Evolutionary conservation across 345 rosid species (phyloP).

Genomic region (Moricandia moricandioides): DNA sequence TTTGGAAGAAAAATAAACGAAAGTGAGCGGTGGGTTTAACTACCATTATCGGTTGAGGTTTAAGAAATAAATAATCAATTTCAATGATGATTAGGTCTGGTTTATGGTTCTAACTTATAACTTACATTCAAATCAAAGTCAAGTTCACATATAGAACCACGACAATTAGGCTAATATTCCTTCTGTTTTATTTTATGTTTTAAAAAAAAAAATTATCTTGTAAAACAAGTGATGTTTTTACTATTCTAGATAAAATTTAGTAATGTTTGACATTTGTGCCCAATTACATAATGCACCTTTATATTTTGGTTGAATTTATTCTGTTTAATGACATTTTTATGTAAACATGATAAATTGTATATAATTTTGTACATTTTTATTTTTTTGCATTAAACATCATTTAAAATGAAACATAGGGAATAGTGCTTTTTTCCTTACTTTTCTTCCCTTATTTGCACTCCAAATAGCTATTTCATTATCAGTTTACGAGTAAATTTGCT

Average conservation of each 20-base stretch:
- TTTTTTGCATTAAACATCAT: no score
- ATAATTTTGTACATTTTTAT: no score
- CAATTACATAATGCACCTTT: no score
- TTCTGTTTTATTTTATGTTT: no score
- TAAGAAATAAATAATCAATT: slow-evolving; percentile 20
- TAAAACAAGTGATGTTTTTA: no score
- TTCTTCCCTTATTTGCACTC: slow-evolving; percentile 30
- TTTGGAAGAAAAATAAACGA: slow-evolving; percentile 19
- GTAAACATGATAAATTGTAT: no score
- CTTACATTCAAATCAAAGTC: slow-evolving; percentile 34
- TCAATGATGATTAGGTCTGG: slow-evolving; percentile 35
- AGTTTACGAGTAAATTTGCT: neutral
- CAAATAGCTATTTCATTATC: slow-evolving; percentile 11
- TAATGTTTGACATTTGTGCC: no score
- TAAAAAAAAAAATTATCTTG: no score
- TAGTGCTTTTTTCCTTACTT: slow-evolving; percentile 9
- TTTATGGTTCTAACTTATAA: slow-evolving; percentile 39
- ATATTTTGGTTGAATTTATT: no score
- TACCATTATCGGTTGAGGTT: slow-evolving; percentile 32
- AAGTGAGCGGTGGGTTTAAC: slow-evolving; percentile 36
- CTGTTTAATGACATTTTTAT: no score
- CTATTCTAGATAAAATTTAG: no score
- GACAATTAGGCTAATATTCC: slow-evolving; percentile 1
- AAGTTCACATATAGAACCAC: slow-evolving; percentile 29
- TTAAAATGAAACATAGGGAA: neutral